Evolutionary conservation across 2,329 filamentous ascomycete genomes (phyloP), one percentile per base, ranked within the genome.

Genomic region (Colletotrichum sp.): DNA sequence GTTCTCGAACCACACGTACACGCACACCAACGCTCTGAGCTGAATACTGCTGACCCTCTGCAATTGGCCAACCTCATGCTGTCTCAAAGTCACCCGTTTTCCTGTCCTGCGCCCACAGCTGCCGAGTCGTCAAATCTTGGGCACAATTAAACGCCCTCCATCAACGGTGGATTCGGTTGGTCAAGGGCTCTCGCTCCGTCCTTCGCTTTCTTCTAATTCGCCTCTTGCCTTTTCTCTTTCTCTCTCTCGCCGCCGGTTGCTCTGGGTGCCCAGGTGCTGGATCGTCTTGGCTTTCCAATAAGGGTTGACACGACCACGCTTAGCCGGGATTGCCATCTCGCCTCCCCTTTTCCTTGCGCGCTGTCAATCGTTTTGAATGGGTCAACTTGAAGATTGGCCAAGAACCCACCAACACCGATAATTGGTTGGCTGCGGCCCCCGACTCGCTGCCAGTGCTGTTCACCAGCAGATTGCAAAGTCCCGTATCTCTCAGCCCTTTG

Each of bases 241-340:
- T 49, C 16, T 69, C 12, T 39, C 16, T 49, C 44, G 44, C n/a
- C 44, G 44, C 52, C 52, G 36, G 9, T 32, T 32, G 30, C 16
- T 62, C 39, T 52, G 44, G 30, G 39, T 68, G 62, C 57, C 44
- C 44, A 52, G 44, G n/a, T 34, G 26, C n/a, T 62, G 70, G 55
- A 63, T 72, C 39, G 59, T 44, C 69, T 76, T 69, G 73, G 73
- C 72, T 59, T 28, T 66, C 72, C 18, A 36, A 30, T 32, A 60
- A 69, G 24, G 52, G 68, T 60, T 52, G 44, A 52, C 57, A 26
- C 32, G 32, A 63, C 73, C 36, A 69, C 52, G 64, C 70, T 69
- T 65, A 69, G 69, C 73, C 69, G 63, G 70, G 73, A 76, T 73
- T 63, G 55, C 57, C 70, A 73, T 73, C 32, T 76, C 73, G 73